Conservation (phyloP, 495 filamentous ascomycete genomes). For the Penicillium samsonianum region DNA sequence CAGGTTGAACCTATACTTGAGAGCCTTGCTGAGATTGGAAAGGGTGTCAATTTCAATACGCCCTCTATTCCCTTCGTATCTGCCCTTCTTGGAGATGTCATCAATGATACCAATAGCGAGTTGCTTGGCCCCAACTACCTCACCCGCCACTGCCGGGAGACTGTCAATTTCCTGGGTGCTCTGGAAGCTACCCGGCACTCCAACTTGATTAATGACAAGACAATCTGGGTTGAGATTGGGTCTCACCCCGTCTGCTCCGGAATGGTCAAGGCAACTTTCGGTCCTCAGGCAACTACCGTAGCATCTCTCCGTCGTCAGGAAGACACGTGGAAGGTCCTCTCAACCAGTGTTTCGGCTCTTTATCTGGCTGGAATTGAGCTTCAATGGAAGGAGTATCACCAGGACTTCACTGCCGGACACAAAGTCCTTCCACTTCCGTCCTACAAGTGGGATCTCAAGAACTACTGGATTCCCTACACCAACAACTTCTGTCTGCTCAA, state of each 20-base stretch:
- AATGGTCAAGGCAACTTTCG: conserved; percentile 70
- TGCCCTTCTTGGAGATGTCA: conserved; percentile 61
- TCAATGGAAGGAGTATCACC: conserved; percentile 78
- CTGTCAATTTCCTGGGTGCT: conserved; percentile 72
- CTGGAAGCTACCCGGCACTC: conserved; percentile 55
- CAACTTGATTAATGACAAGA: conserved; percentile 47
- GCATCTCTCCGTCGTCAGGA: conserved; percentile 59
- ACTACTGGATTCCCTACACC: conserved; percentile 79
- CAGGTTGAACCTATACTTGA: conserved; percentile 78
- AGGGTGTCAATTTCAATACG: conserved; percentile 57
- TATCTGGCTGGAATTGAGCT: conserved; percentile 67
- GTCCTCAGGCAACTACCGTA: conserved; percentile 55
- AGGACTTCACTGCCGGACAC: conserved; percentile 62
- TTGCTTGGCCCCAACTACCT: conserved; percentile 62
- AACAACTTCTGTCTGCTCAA: conserved; percentile 57
- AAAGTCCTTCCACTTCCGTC: conserved; percentile 67
- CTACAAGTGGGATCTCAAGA: conserved; percentile 79
- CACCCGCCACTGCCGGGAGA: conserved; percentile 63
- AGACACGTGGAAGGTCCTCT: conserved; percentile 66
- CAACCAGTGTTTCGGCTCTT: conserved; percentile 58
- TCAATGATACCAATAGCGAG: conserved; percentile 53
- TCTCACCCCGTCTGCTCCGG: conserved; percentile 67
- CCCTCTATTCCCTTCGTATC: conserved; percentile 73
- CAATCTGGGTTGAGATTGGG: conserved; percentile 63
- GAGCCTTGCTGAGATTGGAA: conserved; percentile 60